Evolutionary conservation across 768 basidiomycete species (phyloP), one percentile per base, ranked within the genome.

Genomic region (Butyriboletus loyo): DNA sequence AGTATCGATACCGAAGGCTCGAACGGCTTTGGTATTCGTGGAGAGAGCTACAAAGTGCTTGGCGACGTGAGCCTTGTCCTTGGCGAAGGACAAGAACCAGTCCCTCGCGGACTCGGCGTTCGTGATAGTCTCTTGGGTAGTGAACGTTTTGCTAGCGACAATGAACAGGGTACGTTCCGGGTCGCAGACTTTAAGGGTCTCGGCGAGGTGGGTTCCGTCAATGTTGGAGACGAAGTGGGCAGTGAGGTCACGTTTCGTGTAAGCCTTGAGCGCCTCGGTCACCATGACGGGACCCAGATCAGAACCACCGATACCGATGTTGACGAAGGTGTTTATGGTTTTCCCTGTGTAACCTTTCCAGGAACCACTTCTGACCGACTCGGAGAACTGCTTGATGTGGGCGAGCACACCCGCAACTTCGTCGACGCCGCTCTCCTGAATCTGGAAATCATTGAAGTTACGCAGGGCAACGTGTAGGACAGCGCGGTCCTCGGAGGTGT

Each of bases 331-430:
- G 64, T 85, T 83, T 78, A 99, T 98, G 10, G 82, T 66, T 76
- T 98, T 97, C 38, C 97, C 96, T 1, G 95, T 97, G 77, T 97
- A 98, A 15, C 97, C 97, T 72, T 89, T 98, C 93, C 95, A 97
- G 51, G 77, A 77, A 27, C 96, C 97, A 54, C 78, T 86, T 53
- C 96, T 80, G 44, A 99, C 83, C 34, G 83, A 74, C 36, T 95
- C 86, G 46, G 86, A 82, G 76, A 99, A 99, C 68, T 82, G 77
- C 67, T 89, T 88, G 68, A 99, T 98, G 74, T 98, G 97, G 28
- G 82, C 78, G 57, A 98, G 82, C 14, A 98, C 97, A 22, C 73
- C 78, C 30, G 75, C 69, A 55, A 99, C 95, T 70, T 98, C 88
- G 57, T 86, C 79, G 9, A 84, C 89, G 38, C 93, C 95, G 2